Evolutionary conservation across 108 stramenopile genomes (phyloP).

Genomic region (Skeletonema costatum): DNA sequence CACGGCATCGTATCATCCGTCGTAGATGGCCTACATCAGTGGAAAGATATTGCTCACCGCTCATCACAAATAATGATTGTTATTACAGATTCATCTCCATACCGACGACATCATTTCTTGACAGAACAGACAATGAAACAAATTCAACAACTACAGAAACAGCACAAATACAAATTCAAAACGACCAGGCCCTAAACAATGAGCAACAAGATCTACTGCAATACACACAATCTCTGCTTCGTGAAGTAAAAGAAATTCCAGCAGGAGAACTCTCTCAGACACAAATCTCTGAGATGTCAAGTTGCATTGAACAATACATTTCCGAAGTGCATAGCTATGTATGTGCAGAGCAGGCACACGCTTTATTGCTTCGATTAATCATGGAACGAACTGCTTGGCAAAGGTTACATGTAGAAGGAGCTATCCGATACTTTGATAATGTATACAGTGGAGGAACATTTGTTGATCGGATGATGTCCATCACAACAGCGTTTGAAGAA

Average conservation of each 20-base stretch:
- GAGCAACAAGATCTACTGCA: not conserved
- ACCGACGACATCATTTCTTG: not conserved
- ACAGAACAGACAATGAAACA: not conserved
- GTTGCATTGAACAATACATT: constrained; percentile 27
- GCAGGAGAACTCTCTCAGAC: constrained; percentile 13
- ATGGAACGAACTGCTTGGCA: constrained; percentile 8
- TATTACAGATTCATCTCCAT: not conserved
- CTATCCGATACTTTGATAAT: not conserved
- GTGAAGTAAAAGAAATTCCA: not conserved
- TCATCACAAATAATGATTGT: not conserved
- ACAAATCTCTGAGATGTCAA: constrained; percentile 19
- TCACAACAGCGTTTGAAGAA: not conserved
- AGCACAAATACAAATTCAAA: not conserved
- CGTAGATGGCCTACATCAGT: not conserved
- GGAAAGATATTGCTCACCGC: not conserved
- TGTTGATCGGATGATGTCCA: not conserved
- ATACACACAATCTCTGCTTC: constrained; percentile 14
- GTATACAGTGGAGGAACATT: not conserved
- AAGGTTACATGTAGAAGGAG: not conserved
- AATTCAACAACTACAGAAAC: not conserved
- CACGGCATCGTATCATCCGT: not conserved
- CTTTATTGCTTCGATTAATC: constrained; percentile 31
- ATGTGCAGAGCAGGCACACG: constrained; percentile 31
- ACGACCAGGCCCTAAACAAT: not conserved
- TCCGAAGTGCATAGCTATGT: constrained; percentile 27